These are phyloP conservation scores for Tricholoma hemisulphureum DNA, from an alignment of 768 basidiomycete genomes.

Conservation along the genomic window DNA sequence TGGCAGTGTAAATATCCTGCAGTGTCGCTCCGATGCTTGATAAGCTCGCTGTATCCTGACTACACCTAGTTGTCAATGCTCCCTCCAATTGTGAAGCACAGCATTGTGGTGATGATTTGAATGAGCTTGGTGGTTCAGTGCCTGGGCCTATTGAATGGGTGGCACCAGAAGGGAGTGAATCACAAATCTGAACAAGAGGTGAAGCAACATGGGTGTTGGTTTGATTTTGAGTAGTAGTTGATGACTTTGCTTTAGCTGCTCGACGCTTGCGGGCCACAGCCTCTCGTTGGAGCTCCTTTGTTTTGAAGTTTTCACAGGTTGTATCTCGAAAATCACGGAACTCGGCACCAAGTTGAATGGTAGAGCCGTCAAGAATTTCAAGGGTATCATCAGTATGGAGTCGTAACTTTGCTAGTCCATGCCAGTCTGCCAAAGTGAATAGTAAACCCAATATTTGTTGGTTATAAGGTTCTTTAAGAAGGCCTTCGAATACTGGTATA, in stretches of 20 bases:
- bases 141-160: not conserved
- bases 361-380: not conserved
- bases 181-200: not conserved
- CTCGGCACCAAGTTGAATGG: not conserved
- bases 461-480: not conserved
- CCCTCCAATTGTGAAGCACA: too few relatives aligned
- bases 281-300: not conserved
- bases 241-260: not conserved
- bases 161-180: not conserved
- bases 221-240: too few relatives aligned
- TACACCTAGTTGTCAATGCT: too few relatives aligned
- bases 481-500: not conserved
- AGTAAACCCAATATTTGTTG: not conserved
- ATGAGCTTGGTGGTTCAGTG: not conserved
- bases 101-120: too few relatives aligned
- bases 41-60: too few relatives aligned
- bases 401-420: not conserved
- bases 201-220: not conserved
- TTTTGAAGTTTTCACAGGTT: not conserved
- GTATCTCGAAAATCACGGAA: not conserved
- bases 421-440: not conserved
- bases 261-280: not conserved
- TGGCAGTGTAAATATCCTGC: too few relatives aligned
- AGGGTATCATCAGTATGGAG: not conserved
- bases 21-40: too few relatives aligned